Conservation (phyloP, 805 yeast species). For the Teunomyces barrocoloradensis region DNA sequence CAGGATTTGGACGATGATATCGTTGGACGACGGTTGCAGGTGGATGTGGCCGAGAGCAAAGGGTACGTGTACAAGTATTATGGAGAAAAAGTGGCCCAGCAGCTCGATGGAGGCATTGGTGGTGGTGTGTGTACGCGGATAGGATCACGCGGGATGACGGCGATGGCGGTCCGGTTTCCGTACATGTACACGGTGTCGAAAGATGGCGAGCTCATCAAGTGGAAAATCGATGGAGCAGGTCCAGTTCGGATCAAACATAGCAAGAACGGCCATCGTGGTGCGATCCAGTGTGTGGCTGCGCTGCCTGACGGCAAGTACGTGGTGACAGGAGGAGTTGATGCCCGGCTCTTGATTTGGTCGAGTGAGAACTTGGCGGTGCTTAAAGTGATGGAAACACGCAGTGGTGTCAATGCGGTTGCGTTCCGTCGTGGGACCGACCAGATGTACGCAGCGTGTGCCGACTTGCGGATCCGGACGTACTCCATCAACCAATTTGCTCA, state of each 20-base stretch:
- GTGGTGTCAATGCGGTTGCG: constrained; percentile 66
- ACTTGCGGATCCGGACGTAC: constrained; percentile 83
- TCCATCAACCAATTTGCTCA: constrained; percentile 84
- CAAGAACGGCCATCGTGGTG: constrained; percentile 77
- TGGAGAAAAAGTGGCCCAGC: constrained; percentile 48
- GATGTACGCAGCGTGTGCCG: constrained; percentile 89
- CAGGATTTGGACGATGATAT: constrained; percentile 86
- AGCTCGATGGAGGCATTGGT: constrained; percentile 30
- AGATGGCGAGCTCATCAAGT: constrained; percentile 75
- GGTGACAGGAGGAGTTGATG: constrained; percentile 89
- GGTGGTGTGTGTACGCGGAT: constrained; percentile 50
- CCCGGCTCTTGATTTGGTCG: constrained; percentile 81
- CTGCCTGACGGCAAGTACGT: constrained; percentile 85
- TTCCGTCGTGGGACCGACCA: constrained; percentile 83
- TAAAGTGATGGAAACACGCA: constrained; percentile 74
- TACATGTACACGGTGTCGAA: constrained; percentile 78
- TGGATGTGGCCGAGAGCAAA: constrained; percentile 86
- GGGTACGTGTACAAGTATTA: constrained; percentile 76
- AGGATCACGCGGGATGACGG: constrained; percentile 58
- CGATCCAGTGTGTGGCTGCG: constrained; percentile 74
- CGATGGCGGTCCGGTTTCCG: constrained; percentile 55
- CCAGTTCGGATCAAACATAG: constrained; percentile 54
- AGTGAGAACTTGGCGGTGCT: constrained; percentile 72
- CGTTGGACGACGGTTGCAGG: constrained; percentile 72
- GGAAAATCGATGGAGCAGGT: constrained; percentile 70